Evolutionary conservation across 2,329 filamentous ascomycete genomes (phyloP), one percentile per base, ranked within the genome.

Genomic region (Aspergillus alliaceus): DNA sequence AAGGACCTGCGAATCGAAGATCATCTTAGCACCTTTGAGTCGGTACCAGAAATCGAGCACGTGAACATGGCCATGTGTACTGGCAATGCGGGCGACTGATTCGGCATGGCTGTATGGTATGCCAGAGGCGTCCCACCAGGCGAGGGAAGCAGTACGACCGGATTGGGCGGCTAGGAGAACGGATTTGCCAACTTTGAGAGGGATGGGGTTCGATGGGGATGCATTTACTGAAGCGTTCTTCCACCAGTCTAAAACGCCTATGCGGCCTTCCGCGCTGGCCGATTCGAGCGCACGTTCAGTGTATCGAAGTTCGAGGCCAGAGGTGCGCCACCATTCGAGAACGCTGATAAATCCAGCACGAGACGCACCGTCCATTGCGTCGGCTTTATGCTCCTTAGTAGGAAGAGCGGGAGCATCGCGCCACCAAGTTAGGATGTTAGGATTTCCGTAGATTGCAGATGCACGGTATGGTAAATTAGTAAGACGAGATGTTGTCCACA

Each of bases 201-300:
- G 80, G 5, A 88, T 70, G 9, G 76, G 72, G 5, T 76, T 72
- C 54, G 77, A 76, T 1, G 75, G 75, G 42, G 87, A 82, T 66
- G 87, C 82, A 53, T 84, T 82, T 14, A 80, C 76, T 12, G 84
- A 84, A 0, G 88, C 86, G 58, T 88, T 84, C 65, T 90, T 90
- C 93, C 93, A 98, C 93, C 93, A 98, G 66, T 96, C 89, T 1
- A 98, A 82, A 1, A 97, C 91, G 6, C 86, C 79, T n/a, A 96
- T 81, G 63, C 95, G 90, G 7, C 93, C 92, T 67, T 91, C 89
- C 3, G 87, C 87, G 57, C 89, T 93, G 29, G 93, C 93, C 67
- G 93, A 89, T 74, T 97, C 93, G 18, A 98, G 83, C 0, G 93
- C 91, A 5, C 87, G 83, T 71, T 96, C 91, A 11, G 90, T 96